Evolutionary conservation across 2,329 filamentous ascomycete species (phyloP).

Genomic region (Fusarium tupiense): DNA sequence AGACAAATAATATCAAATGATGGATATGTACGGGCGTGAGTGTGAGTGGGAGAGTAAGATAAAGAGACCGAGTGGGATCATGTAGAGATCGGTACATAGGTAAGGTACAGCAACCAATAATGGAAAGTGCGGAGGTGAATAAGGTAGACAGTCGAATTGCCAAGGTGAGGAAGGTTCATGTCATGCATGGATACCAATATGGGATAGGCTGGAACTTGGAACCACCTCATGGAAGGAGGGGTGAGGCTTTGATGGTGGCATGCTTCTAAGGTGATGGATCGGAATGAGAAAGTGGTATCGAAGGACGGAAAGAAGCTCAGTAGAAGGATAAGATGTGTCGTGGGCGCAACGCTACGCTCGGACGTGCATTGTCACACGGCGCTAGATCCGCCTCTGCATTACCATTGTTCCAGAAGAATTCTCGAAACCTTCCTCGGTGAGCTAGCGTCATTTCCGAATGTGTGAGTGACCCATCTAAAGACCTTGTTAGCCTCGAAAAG

Average conservation of each 20-base stretch:
- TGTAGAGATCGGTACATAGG: background rate
- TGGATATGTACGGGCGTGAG: background rate
- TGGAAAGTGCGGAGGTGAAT: background rate
- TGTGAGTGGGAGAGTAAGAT: background rate
- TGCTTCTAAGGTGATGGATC: slow-evolving; percentile 9
- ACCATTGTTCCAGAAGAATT: slow-evolving; percentile 46
- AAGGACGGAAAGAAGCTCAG: slow-evolving; percentile 33
- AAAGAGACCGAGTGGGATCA: slow-evolving; percentile 9
- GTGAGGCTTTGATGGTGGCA: slow-evolving; percentile 20
- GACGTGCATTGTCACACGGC: slow-evolving; percentile 26
- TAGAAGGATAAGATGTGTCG: slow-evolving; percentile 25
- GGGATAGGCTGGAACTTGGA: background rate
- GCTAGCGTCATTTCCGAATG: slow-evolving; percentile 46
- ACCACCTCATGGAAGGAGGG: slow-evolving; percentile 16
- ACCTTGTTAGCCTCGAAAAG: slow-evolving; percentile 29
- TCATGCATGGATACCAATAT: slow-evolving; percentile 1
- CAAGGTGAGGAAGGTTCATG: background rate
- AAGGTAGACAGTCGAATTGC: background rate
- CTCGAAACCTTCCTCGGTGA: slow-evolving; percentile 49
- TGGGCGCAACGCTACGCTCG: slow-evolving; percentile 36
- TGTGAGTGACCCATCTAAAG: slow-evolving; percentile 37
- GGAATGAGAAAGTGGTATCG: slow-evolving; percentile 29
- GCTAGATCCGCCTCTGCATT: slow-evolving; percentile 32
- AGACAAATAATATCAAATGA: background rate
- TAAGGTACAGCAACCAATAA: background rate